A percentile compares a stretch with the other conserved stretches of the same genome.
Evolutionary conservation across 2,329 filamentous ascomycete genomes (phyloP).

Genomic region (Cladorrhinum sp.): DNA sequence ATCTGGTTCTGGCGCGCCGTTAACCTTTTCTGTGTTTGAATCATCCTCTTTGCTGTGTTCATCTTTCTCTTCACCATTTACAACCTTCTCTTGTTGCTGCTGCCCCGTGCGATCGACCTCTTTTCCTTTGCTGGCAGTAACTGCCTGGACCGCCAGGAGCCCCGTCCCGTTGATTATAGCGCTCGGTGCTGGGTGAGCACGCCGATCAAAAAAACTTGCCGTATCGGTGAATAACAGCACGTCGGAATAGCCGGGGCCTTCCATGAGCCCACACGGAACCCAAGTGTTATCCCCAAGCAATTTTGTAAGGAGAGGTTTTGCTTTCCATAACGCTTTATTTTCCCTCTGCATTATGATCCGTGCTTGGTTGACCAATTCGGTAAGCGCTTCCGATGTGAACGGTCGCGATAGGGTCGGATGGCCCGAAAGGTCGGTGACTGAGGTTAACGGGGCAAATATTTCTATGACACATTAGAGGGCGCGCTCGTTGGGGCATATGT

Average conservation of each 20-base stretch:
- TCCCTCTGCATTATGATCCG: constrained; percentile 72
- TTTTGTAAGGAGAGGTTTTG: constrained; percentile 69
- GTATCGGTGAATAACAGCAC: constrained; percentile 47
- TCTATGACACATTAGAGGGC: constrained; percentile 46
- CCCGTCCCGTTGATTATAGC: constrained; percentile 5
- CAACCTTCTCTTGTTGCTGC: constrained; percentile 2
- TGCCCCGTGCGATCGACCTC: not conserved
- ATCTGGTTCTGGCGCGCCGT: not conserved
- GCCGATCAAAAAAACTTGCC: constrained; percentile 33
- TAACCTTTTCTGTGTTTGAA: constrained; percentile 4
- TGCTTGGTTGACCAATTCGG: constrained; percentile 66
- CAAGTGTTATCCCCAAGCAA: constrained; percentile 73
- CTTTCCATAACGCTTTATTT: constrained; percentile 67
- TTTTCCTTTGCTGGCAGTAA: not conserved
- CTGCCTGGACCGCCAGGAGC: not conserved
- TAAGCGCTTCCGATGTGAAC: constrained; percentile 71
- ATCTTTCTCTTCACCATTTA: constrained; percentile 12
- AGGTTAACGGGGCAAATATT: constrained; percentile 71
- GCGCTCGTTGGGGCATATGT: not conserved
- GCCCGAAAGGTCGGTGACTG: constrained; percentile 68
- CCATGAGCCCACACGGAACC: constrained; percentile 59
- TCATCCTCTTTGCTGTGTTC: constrained; percentile 1
- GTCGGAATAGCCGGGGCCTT: constrained; percentile 54
- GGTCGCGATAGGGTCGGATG: constrained; percentile 73
- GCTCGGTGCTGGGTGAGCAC: not conserved